phyloP scores from a whole-genome alignment of 1,139 yeast species.

The Candida sp. region DNA sequence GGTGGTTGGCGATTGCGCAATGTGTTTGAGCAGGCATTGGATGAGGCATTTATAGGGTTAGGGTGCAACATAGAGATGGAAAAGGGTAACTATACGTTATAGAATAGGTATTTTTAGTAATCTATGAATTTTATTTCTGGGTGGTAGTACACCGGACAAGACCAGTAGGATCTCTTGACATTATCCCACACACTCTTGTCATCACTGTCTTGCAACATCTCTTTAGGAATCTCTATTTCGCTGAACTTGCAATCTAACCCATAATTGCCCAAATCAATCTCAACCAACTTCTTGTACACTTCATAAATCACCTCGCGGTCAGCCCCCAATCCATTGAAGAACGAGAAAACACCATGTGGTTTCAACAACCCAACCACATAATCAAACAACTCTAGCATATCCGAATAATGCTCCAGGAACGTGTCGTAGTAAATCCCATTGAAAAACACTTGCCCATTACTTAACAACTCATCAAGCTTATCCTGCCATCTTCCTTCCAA shows the following conservation, averaged over 20 bases:
- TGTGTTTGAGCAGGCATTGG: constrained; percentile 78
- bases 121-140: constrained; percentile 60
- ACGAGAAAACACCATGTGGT: constrained; percentile 83
- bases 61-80: constrained; percentile 81
- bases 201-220: constrained; percentile 27
- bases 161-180: constrained; percentile 76
- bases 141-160: constrained; percentile 68
- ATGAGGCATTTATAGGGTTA: constrained; percentile 89
- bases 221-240: constrained; percentile 45
- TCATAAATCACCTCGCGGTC: constrained; percentile 89
- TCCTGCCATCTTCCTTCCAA: constrained; percentile 97
- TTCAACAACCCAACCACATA: constrained; percentile 79
- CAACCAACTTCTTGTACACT: constrained; percentile 84
- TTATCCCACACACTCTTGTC: constrained; percentile 66
- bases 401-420: constrained; percentile 84
- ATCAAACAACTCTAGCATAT: constrained; percentile 88
- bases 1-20: constrained; percentile 80
- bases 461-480: constrained; percentile 64
- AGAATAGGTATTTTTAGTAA: constrained; percentile 19
- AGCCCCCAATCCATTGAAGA: constrained; percentile 97
- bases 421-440: constrained; percentile 96
- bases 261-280: constrained; percentile 76
- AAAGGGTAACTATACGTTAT: constrained; percentile 28
- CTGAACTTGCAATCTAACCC: constrained; percentile 68
- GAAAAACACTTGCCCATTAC: constrained; percentile 67